phyloP scores from a whole-genome alignment of 169 alveolate genomes.

The Cryptosporidium bovis region DNA sequence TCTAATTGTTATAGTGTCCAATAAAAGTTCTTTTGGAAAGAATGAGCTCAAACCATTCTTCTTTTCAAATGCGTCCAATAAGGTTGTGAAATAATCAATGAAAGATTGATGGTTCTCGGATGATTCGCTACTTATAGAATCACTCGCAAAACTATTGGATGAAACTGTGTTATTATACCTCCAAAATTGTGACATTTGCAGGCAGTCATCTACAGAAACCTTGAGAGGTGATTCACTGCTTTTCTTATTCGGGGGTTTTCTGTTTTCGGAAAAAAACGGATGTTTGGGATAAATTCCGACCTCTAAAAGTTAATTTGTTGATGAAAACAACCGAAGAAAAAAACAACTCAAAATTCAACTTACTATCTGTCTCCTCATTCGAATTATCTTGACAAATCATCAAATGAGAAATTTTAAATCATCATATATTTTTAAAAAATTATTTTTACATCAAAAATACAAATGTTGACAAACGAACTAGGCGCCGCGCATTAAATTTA shows the following conservation, averaged over 20 bases:
- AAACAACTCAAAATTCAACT: background rate
- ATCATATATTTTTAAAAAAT: background rate
- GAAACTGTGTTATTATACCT: constrained; percentile 6
- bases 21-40: constrained; percentile 34
- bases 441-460: background rate
- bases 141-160: background rate
- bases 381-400: background rate
- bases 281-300: constrained; percentile 42
- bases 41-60: background rate
- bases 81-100: constrained; percentile 45
- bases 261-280: constrained; percentile 24
- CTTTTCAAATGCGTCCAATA: constrained; percentile 8
- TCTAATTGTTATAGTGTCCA: background rate
- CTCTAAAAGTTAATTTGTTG: background rate
- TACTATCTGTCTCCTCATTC: background rate
- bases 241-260: background rate
- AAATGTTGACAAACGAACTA: too few species aligned
- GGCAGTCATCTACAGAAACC: constrained; percentile 28
- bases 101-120: background rate
- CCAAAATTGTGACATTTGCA: constrained; percentile 53
- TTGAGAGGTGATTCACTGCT: background rate
- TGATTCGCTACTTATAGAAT: background rate
- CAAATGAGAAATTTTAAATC: background rate
- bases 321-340: background rate
- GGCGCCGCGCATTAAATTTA: too few species aligned